Evolutionary conservation across 2,329 filamentous ascomycete genomes (phyloP), one percentile per base, ranked within the genome.

Genomic region (Huntiella abstrusa): DNA sequence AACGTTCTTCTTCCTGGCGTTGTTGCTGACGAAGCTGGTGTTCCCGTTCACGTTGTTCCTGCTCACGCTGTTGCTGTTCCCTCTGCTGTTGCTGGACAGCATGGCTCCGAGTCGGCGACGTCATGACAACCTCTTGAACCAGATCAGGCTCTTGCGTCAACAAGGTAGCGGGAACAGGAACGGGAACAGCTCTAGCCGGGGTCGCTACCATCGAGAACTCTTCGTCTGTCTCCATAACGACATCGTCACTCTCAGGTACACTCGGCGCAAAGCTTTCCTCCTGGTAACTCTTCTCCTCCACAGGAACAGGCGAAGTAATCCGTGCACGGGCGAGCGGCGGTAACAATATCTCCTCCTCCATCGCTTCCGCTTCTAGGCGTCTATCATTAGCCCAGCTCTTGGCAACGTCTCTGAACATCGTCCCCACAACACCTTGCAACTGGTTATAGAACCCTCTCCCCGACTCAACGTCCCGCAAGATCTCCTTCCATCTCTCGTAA

Each of bases 361-460:
- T 60, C 46, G 76, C 74, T 53, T 78, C 74, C 0, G 86, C 86
- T 55, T 96, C 88, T 52, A 80, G 75, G 43, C 86, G 73, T 45
- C 91, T 70, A 57, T 85, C 75, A 22, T 86, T 80, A 1, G 82
- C 81, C 69, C 92, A 96, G 1, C 71, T 73, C 53, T 77, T 78
- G 33, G 83, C 82, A 47, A 68, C 60, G 53, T 95, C 88, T 13
- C 86, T 71, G 59, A 95, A 96, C 7, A 79, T 70, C 34, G 66
- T 65, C 1, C 77, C 80, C 1, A 94, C 83, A 51, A 96, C 86
- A 61, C 81, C 83, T 41, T 82, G 83, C 4, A 98, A 70, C 57
- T 96, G 87, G 54, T 98, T 98, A 65, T 96, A 98, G 59, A 98
- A 98, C 59, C 91, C 95, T 45, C 88, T 71, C 1, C 85, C 91